These are phyloP conservation scores for Lecanicillium sp. DNA, from an alignment of 2,329 filamentous ascomycete genomes.

Conservation along the genomic window DNA sequence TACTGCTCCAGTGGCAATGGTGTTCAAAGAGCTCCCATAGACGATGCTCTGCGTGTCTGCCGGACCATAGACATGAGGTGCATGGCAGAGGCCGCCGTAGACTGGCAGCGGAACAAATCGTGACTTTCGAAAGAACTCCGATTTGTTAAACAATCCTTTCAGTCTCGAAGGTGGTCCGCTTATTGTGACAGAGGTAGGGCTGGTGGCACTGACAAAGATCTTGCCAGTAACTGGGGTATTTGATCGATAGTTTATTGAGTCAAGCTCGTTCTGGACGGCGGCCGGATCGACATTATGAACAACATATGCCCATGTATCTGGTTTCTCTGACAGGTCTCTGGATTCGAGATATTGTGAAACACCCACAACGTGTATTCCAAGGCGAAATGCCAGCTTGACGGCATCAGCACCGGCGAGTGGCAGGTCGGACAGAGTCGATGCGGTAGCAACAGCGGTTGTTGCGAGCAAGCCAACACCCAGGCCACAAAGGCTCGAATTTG, in stretches of 20 bases:
- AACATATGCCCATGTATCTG: conserved; percentile 34
- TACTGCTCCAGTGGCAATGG: not conserved
- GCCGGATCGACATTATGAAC: conserved; percentile 22
- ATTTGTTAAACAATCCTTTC: conserved; percentile 19
- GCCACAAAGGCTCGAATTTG: conserved; percentile 26
- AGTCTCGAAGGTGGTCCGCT: conserved; percentile 25
- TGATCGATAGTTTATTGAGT: conserved; percentile 13
- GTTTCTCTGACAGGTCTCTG: conserved; percentile 14
- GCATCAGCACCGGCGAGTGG: conserved; percentile 31
- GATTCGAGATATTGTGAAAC: conserved; percentile 34
- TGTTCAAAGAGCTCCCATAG: conserved; percentile 3
- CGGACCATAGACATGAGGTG: conserved; percentile 28
- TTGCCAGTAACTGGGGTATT: too few relatives aligned
- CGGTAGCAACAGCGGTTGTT: conserved; percentile 31
- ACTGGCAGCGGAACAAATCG: conserved; percentile 26
- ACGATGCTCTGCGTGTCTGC: conserved; percentile 20
- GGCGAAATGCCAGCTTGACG: conserved; percentile 35
- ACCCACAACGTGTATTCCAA: conserved; percentile 34
- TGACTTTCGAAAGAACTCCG: conserved; percentile 15
- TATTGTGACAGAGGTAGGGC: conserved; percentile 24
- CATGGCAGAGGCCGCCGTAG: conserved; percentile 31
- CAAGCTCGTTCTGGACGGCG: conserved; percentile 29
- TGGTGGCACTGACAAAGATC: conserved; percentile 31
- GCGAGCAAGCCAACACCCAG: conserved; percentile 38
- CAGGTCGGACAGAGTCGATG: conserved; percentile 30